phyloP scores from a whole-genome alignment of 208 protist species.

The Porcisia hertigi region DNA sequence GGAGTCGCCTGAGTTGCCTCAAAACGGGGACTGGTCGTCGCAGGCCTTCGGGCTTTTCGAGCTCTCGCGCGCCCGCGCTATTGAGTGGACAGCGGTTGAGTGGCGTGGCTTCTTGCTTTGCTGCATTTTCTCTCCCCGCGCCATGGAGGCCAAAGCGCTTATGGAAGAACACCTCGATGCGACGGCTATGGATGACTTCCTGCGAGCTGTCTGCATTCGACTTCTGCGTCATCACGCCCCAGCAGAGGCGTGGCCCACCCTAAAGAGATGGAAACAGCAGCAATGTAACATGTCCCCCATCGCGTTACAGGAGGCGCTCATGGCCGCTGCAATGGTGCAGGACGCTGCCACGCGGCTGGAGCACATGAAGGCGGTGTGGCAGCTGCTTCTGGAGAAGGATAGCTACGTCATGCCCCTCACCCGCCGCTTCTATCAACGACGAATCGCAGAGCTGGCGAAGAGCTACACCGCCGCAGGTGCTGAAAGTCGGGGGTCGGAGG shows the following conservation, averaged over 20 bases:
- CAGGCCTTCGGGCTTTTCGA: constrained; percentile 70
- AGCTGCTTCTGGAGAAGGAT: constrained; percentile 51
- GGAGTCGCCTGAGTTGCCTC: constrained; percentile 62
- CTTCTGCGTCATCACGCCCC: constrained; percentile 82
- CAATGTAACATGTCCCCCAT: constrained; percentile 69
- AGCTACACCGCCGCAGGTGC: background rate
- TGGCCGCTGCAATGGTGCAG: constrained; percentile 56
- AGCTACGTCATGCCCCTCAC: constrained; percentile 90
- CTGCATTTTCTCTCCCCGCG: constrained; percentile 75
- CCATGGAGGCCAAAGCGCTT: constrained; percentile 65
- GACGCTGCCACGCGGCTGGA: constrained; percentile 32
- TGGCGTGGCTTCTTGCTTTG: constrained; percentile 88
- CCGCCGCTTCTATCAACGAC: constrained; percentile 54
- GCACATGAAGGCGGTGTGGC: constrained; percentile 51
- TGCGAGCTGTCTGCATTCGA: constrained; percentile 76
- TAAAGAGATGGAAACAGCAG: constrained; percentile 42
- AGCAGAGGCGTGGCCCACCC: constrained; percentile 32
- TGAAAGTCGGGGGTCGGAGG: background rate
- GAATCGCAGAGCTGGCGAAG: constrained; percentile 37
- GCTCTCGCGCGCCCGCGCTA: constrained; percentile 64
- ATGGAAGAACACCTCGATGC: constrained; percentile 51
- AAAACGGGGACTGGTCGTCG: constrained; percentile 78
- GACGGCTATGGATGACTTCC: constrained; percentile 81
- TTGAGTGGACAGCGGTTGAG: constrained; percentile 85
- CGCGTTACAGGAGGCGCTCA: constrained; percentile 81